Percentiles rank a stretch among this genome's conserved stretches.
Conservation (phyloP, 345 rosid genomes). For the Eucalyptus sp. region DNA sequence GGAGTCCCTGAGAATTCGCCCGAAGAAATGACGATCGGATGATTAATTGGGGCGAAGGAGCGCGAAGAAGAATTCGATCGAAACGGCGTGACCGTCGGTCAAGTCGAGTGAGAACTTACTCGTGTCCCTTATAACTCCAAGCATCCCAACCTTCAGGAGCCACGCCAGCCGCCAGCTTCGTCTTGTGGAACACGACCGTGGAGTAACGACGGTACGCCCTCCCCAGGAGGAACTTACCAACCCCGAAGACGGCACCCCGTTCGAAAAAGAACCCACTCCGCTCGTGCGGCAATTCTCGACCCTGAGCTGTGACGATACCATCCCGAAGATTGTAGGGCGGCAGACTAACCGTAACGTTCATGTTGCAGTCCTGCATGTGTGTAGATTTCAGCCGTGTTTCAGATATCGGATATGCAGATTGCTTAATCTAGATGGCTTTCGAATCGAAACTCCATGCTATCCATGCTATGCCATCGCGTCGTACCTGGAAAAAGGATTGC, state of each 20-base stretch:
- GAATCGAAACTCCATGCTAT: background rate
- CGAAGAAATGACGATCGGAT: background rate
- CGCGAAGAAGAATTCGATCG: background rate
- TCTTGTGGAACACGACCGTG: conserved; percentile 30
- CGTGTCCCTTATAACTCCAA: conserved; percentile 22
- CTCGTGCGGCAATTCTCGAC: background rate
- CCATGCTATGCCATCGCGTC: too few species aligned
- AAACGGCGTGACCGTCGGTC: background rate
- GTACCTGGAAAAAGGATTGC: conserved; percentile 45
- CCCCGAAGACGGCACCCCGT: conserved; percentile 23
- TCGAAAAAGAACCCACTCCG: conserved; percentile 37
- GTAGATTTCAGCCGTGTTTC: background rate
- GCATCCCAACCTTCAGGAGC: conserved; percentile 39
- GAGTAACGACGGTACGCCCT: conserved; percentile 49
- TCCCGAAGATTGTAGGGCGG: background rate
- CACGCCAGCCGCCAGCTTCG: conserved; percentile 7
- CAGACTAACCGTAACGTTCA: conserved; percentile 23
- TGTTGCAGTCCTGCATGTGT: conserved; percentile 14
- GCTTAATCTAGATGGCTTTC: background rate
- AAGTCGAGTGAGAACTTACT: conserved; percentile 11
- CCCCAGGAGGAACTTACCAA: conserved; percentile 17
- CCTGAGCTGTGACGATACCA: conserved; percentile 51
- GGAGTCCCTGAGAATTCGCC: background rate
- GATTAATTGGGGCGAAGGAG: background rate
- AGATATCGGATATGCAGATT: background rate